Evolutionary conservation across 108 stramenopile genomes (phyloP).

Genomic region (Discostella pseudostelligera): DNA sequence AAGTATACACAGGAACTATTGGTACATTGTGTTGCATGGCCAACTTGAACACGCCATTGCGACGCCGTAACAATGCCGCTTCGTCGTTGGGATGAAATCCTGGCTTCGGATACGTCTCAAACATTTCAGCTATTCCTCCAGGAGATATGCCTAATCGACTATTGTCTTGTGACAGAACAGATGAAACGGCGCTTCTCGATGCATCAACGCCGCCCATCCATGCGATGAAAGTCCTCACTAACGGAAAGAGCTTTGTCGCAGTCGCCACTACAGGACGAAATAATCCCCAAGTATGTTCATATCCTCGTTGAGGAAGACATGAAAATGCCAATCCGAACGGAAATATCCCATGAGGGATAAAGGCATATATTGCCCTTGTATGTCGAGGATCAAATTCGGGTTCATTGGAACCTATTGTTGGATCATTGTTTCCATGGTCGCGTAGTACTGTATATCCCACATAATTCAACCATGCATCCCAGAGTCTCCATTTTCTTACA

Average conservation of each 20-base stretch:
- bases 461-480: slow-evolving; percentile 79
- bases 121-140: slow-evolving; percentile 95
- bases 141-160: slow-evolving; percentile 70
- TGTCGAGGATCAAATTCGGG: slow-evolving; percentile 34
- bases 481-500: slow-evolving; percentile 70
- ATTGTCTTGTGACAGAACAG: slow-evolving; percentile 34
- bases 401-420: slow-evolving; percentile 1
- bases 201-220: slow-evolving; percentile 78
- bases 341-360: slow-evolving; percentile 92
- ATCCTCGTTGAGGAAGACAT: slow-evolving; percentile 50
- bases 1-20: slow-evolving; percentile 86
- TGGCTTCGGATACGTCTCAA: slow-evolving; percentile 81
- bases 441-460: slow-evolving; percentile 70
- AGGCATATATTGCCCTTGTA: slow-evolving; percentile 72
- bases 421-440: slow-evolving; percentile 43
- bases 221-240: slow-evolving; percentile 63
- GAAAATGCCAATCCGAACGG: slow-evolving; percentile 88
- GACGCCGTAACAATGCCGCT: slow-evolving; percentile 65
- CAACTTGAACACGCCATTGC: slow-evolving; percentile 85
- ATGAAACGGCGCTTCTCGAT: slow-evolving; percentile 58
- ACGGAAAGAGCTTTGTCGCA: slow-evolving; percentile 75
- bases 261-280: slow-evolving; percentile 82
- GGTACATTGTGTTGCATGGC: slow-evolving; percentile 80
- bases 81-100: slow-evolving; percentile 75
- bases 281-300: slow-evolving; percentile 60